Base-by-base conservation (phyloP, 2,329 filamentous ascomycete genomes). In the Stachybotrys echinatus region DNA sequence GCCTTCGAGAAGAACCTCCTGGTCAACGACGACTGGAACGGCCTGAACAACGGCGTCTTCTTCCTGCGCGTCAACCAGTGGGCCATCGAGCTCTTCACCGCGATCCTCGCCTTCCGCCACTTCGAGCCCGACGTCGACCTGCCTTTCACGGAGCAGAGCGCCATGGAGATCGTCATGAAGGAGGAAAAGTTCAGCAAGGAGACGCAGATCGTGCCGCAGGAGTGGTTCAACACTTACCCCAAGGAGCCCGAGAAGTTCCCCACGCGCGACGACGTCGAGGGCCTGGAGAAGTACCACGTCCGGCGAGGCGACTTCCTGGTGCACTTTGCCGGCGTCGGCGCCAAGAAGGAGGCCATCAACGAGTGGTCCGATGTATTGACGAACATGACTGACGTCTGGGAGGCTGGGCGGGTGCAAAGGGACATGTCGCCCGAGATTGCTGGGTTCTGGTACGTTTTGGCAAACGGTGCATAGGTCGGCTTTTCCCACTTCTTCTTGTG, bases 41-140 rank as follows among this genome's bases (percentile, higher is more conserved):
- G 56, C 1, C 49, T 58, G 23, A 58, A 57, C 21, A 54, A 55
- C 38, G 56, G 56, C 23, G 42, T 58, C 12, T 58, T 58, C 12
- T 23, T 55, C 4, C n/a, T 58, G 2, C 52, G 54, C 27, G 56
- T 58, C 17, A 34, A 18, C 7, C 42, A 40, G 2, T 55, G 50
- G 54, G 48, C 49, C 42, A 47, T 56, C 17, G 51, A 57, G 5
- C 47, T 58, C n/a, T 53, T 58, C 46, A 45, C 47, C 39, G 54
- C 43, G 19, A 48, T 58, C 19, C 14, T 57, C 8, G 52, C 54
- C 18, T 52, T 55, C n/a, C 50, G 56, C 0, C 40, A 56, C 23
- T 54, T 48, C 37, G 18, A 43, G 3, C 56, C 56, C 4, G 54
- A 52, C 12, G 48, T 48, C 1, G 31, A 52, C 6, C 52, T 58